Conservation (phyloP, 2,329 filamentous ascomycete species). For the Monosporascus ibericus region DNA sequence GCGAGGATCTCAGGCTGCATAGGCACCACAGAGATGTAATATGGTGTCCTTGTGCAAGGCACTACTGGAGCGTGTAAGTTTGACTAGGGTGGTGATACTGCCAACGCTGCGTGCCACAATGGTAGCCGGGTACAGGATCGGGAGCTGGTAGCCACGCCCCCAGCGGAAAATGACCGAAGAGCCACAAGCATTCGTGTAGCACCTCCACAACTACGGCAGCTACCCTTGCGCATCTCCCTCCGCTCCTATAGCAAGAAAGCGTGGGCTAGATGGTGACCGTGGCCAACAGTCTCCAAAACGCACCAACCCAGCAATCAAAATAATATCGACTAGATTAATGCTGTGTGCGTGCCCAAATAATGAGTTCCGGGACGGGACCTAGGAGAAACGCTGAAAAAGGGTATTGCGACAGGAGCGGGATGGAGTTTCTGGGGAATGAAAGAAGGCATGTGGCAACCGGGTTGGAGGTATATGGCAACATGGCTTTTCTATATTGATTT, state of each 20-base stretch:
- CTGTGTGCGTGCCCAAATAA: not conserved
- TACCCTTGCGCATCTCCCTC: constrained; percentile 28
- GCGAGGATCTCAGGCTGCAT: constrained; percentile 22
- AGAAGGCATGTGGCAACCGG: too few relatives aligned
- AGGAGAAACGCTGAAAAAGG: not conserved
- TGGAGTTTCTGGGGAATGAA: too few relatives aligned
- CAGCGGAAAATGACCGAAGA: constrained; percentile 28
- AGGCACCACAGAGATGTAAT: constrained; percentile 28
- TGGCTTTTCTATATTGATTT: not conserved
- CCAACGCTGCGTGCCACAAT: constrained; percentile 39
- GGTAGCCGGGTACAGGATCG: constrained; percentile 33
- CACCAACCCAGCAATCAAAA: not conserved
- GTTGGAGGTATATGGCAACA: too few relatives aligned
- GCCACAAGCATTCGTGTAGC: constrained; percentile 30
- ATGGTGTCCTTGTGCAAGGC: constrained; percentile 29
- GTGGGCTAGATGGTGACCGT: constrained; percentile 3
- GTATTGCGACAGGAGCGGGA: not conserved
- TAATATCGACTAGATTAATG: constrained; percentile 1
- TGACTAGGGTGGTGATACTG: constrained; percentile 36
- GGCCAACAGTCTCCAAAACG: not conserved
- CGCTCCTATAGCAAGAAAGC: constrained; percentile 16
- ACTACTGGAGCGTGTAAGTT: constrained; percentile 21
- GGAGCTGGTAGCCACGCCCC: constrained; percentile 31
- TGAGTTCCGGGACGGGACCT: not conserved
- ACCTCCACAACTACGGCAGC: constrained; percentile 28